Evolutionary conservation across 805 yeast species (phyloP).

Genomic region (Yamadazyma scolyti): DNA sequence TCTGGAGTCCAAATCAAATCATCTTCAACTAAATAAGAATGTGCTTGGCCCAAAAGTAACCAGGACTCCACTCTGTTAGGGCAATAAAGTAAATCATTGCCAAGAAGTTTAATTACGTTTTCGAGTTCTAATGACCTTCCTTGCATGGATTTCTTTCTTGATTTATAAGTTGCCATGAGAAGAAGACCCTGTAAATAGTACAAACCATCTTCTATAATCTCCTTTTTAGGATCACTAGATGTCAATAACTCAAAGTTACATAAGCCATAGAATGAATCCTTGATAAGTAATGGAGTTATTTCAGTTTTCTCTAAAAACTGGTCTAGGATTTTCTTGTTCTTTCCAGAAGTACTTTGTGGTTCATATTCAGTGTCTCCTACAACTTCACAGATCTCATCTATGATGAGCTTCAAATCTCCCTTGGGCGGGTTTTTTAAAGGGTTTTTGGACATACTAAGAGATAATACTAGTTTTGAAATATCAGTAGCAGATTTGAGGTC

Average conservation of each 20-base stretch:
- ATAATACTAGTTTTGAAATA: conserved; percentile 49
- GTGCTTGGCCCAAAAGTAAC: conserved; percentile 79
- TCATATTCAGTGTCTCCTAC: conserved; percentile 62
- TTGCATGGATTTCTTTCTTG: conserved; percentile 73
- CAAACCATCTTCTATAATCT: conserved; percentile 49
- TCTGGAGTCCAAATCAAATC: conserved; percentile 92
- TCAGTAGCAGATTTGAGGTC: conserved; percentile 26
- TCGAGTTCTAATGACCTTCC: conserved; percentile 81
- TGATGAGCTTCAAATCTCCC: conserved; percentile 65
- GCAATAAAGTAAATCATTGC: conserved; percentile 63
- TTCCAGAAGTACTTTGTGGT: conserved; percentile 36
- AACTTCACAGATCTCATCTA: conserved; percentile 70
- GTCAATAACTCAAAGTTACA: conserved; percentile 22
- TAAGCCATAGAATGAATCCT: conserved; percentile 52
- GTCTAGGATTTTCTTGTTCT: conserved; percentile 32
- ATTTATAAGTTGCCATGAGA: conserved; percentile 62
- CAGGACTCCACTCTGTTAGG: conserved; percentile 77
- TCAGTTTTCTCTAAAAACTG: conserved; percentile 43
- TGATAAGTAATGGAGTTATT: conserved; percentile 43
- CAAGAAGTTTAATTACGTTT: conserved; percentile 61
- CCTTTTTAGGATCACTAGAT: conserved; percentile 17
- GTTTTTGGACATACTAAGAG: conserved; percentile 53
- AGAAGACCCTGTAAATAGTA: conserved; percentile 68
- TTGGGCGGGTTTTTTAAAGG: conserved; percentile 59
- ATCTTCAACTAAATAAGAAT: conserved; percentile 76